A percentile compares a stretch with the other conserved stretches of the same genome.
These are phyloP conservation scores for Euphorbia corollata DNA, from an alignment of 441 rosid species.

Conservation along the genomic window DNA sequence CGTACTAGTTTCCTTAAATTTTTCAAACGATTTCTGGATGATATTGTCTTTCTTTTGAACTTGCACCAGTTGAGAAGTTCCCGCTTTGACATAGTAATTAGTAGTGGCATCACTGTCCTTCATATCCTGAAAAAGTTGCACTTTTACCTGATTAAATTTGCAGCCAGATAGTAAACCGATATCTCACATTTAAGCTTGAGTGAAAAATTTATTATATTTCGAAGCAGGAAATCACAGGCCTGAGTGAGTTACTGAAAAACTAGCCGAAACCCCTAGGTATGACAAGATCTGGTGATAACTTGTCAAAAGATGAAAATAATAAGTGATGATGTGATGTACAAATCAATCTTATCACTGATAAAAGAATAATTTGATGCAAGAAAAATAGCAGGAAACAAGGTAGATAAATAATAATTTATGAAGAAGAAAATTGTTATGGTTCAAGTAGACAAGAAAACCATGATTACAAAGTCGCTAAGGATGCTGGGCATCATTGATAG, in stretches of 20 bases:
- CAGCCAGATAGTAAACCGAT: conserved; percentile 6
- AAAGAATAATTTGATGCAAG: background rate
- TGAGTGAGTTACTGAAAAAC: background rate
- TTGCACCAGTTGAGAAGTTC: conserved; percentile 43
- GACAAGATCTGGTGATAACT: background rate
- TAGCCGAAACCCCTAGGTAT: background rate
- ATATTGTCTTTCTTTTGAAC: conserved; percentile 59
- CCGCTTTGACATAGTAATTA: conserved; percentile 28
- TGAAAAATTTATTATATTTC: background rate
- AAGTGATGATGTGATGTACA: background rate
- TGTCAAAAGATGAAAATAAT: background rate
- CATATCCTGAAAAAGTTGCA: conserved; percentile 37
- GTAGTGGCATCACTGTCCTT: conserved; percentile 30
- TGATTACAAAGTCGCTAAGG: background rate
- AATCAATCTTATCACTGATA: background rate
- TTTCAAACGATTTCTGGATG: conserved; percentile 69
- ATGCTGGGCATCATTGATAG: background rate
- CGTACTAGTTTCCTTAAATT: conserved; percentile 77
- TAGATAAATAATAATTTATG: background rate
- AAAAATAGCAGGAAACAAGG: background rate
- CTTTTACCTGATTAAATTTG: conserved; percentile 20
- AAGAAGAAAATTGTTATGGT: background rate
- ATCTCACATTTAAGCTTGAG: background rate
- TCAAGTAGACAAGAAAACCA: conserved; percentile 1
- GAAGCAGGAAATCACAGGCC: background rate